Conservation (phyloP, 2,329 filamentous ascomycete genomes). For the Ophiostoma tasmaniense region DNA sequence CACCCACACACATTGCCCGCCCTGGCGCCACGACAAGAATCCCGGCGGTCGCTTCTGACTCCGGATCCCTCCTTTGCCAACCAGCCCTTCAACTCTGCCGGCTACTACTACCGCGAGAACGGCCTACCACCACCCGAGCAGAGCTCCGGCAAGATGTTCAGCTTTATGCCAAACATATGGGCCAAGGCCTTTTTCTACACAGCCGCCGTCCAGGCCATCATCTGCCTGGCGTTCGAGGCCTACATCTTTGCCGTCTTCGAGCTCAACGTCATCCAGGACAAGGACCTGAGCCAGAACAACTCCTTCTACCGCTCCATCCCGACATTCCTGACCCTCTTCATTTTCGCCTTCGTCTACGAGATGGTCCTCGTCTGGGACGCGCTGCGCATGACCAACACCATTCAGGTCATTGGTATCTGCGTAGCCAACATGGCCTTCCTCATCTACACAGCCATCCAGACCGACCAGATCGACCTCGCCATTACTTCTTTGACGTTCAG, state of each 20-base stretch:
- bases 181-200: conserved; percentile 76
- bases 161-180: conserved; percentile 77
- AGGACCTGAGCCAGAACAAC: conserved; percentile 37
- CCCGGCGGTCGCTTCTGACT: conserved; percentile 38
- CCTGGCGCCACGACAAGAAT: conserved; percentile 39
- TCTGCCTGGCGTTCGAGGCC: conserved; percentile 80
- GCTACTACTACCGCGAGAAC: conserved; percentile 29
- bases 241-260: conserved; percentile 91
- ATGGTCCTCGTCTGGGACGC: conserved; percentile 88
- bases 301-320: conserved; percentile 67
- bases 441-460: conserved; percentile 87
- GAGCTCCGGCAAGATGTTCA: conserved; percentile 46
- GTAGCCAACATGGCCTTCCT: conserved; percentile 85
- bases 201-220: conserved; percentile 65
- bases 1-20: conserved; percentile 28
- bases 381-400: conserved; percentile 89
- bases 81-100: conserved; percentile 27
- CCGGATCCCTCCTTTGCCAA: conserved; percentile 29
- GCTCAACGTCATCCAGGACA: conserved; percentile 40
- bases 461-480: conserved; percentile 77
- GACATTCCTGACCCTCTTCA: conserved; percentile 91
- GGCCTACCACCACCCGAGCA: conserved; percentile 22
- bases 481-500: conserved; percentile 50
- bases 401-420: conserved; percentile 93
- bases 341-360: conserved; percentile 93